These are phyloP conservation scores for Salvia splendens DNA, from an alignment of 257 asterid species.

Conservation along the genomic window DNA sequence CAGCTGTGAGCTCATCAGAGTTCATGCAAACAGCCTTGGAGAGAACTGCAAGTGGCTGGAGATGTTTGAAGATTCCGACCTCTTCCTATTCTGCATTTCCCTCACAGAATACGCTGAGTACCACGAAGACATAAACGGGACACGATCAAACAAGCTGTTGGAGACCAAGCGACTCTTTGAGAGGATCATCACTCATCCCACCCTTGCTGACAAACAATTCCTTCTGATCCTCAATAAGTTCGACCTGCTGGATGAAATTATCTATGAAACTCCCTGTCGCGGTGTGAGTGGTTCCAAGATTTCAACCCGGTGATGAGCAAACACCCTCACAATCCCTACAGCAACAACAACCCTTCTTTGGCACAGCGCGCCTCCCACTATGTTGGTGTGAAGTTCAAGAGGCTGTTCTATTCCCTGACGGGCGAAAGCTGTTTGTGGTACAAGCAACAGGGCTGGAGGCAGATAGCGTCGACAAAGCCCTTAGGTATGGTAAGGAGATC, in stretches of 20 bases:
- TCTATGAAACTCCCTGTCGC: slow-evolving; percentile 53
- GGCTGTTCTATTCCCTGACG: slow-evolving; percentile 44
- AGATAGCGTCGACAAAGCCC: slow-evolving; percentile 64
- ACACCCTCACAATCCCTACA: slow-evolving; percentile 38
- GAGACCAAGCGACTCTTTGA: slow-evolving; percentile 65
- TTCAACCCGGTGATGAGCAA: slow-evolving; percentile 68
- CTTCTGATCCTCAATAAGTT: slow-evolving; percentile 77
- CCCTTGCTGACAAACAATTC: slow-evolving; percentile 55
- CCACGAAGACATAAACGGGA: slow-evolving; percentile 58
- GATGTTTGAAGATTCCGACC: slow-evolving; percentile 80
- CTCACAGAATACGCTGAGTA: slow-evolving; percentile 70
- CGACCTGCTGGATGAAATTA: slow-evolving; percentile 73
- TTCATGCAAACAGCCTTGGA: slow-evolving; percentile 67
- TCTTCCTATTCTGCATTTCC: slow-evolving; percentile 71
- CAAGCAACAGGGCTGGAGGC: slow-evolving; percentile 68
- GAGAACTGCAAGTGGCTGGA: slow-evolving; percentile 84
- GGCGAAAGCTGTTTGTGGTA: slow-evolving; percentile 61
- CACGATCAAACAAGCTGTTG: slow-evolving; percentile 65
- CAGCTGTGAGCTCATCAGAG: slow-evolving; percentile 83
- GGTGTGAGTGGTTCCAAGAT: slow-evolving; percentile 80
- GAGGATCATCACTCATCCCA: slow-evolving; percentile 53
- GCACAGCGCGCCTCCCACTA: slow-evolving; percentile 82
- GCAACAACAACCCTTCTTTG: slow-evolving; percentile 48
- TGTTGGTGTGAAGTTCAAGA: slow-evolving; percentile 70
- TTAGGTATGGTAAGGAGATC: slow-evolving; percentile 66